Evolutionary conservation across 2,329 filamentous ascomycete species (phyloP).

Genomic region (Monosporascus sp.): DNA sequence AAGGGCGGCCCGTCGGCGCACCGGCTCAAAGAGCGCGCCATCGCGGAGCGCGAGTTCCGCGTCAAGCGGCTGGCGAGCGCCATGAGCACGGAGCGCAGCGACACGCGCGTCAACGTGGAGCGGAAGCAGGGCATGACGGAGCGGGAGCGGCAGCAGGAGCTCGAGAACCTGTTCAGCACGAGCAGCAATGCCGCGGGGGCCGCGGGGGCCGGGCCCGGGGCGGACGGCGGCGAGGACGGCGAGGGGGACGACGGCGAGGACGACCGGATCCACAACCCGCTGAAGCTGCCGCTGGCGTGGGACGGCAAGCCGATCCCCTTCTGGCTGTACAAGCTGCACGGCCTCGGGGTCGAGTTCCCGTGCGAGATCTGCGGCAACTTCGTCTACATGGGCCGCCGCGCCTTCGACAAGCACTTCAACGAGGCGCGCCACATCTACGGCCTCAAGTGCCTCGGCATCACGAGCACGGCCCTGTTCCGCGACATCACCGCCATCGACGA

Average conservation of each 20-base stretch:
- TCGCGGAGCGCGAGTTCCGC: conserved; percentile 84
- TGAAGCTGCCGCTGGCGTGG: conserved; percentile 95
- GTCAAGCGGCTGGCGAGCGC: conserved; percentile 73
- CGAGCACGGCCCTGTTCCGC: conserved; percentile 82
- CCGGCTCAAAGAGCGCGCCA: conserved; percentile 78
- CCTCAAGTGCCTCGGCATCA: conserved; percentile 89
- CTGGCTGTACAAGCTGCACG: conserved; percentile 97
- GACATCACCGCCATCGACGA: conserved; percentile 93
- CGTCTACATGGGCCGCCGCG: conserved; percentile 95
- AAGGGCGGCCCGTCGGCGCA: conserved; percentile 33
- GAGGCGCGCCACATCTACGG: conserved; percentile 91
- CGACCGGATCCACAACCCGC: conserved; percentile 91
- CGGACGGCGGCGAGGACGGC: conserved; percentile 49
- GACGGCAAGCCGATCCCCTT: conserved; percentile 98
- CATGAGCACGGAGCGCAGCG: conserved; percentile 82
- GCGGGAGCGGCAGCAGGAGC: conserved; percentile 86
- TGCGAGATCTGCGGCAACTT: conserved; percentile 98
- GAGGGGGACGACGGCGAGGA: conserved; percentile 73
- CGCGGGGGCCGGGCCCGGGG: conserved; percentile 47
- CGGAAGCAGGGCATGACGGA: conserved; percentile 97
- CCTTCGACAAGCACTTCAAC: conserved; percentile 98
- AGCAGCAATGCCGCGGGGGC: conserved; percentile 44
- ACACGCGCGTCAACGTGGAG: conserved; percentile 92
- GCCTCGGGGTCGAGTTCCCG: conserved; percentile 86
- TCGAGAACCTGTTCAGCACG: conserved; percentile 72